Conservation (phyloP, 495 filamentous ascomycete genomes). For the Penicillium alfredii region DNA sequence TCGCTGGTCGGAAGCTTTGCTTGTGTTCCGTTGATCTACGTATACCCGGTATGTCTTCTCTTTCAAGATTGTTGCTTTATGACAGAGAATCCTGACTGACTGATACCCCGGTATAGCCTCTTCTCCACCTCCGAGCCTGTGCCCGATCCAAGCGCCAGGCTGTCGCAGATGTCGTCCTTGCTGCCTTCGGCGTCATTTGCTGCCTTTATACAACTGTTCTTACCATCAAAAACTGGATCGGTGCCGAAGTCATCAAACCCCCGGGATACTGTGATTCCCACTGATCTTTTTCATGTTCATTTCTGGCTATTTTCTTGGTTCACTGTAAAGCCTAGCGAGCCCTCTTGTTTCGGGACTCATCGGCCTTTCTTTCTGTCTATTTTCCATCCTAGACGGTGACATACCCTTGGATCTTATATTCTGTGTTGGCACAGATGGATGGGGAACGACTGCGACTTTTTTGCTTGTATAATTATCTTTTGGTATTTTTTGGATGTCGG, state of each 20-base stretch:
- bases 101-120: constrained; percentile 50
- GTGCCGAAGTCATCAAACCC: constrained; percentile 29
- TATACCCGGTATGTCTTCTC: constrained; percentile 74
- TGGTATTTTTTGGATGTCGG: constrained; percentile 1
- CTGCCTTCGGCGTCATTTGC: constrained; percentile 72
- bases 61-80: constrained; percentile 5
- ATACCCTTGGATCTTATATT: constrained; percentile 11
- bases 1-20: constrained; percentile 94
- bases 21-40: constrained; percentile 94
- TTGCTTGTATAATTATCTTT: constrained; percentile 14
- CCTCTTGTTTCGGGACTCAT: too few species aligned
- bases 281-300: constrained; percentile 10
- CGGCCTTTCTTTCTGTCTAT: constrained; percentile 4
- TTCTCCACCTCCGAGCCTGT: constrained; percentile 80
- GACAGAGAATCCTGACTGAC: constrained; percentile 4
- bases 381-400: constrained; percentile 12
- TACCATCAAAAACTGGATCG: constrained; percentile 80
- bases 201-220: constrained; percentile 87
- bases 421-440: constrained; percentile 8
- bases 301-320: too few species aligned
- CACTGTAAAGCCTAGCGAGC: constrained; percentile 4
- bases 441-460: constrained; percentile 3
- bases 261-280: constrained; percentile 57
- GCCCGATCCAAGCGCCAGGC: constrained; percentile 58
- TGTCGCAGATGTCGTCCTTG: constrained; percentile 64